These are phyloP conservation scores for Globisporangium rhizosaccharum DNA, from an alignment of 352 stramenopile species.

Conservation along the genomic window DNA sequence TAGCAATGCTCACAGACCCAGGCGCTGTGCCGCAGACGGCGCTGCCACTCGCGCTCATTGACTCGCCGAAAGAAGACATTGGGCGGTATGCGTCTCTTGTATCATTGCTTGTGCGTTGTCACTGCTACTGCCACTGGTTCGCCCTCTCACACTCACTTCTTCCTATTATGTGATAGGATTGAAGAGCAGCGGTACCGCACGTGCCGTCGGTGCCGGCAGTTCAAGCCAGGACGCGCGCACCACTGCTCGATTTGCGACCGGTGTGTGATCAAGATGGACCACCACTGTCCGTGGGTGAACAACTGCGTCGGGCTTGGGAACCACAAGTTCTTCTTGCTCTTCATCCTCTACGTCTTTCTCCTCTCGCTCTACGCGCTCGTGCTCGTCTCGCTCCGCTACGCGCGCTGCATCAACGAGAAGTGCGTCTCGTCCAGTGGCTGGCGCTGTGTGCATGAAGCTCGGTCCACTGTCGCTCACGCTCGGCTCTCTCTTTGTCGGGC, in stretches of 20 bases:
- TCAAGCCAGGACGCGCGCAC: constrained; percentile 95
- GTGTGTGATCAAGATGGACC: constrained; percentile 98
- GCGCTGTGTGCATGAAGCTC: neutral
- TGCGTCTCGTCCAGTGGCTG: constrained; percentile 21
- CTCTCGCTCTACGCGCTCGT: constrained; percentile 92
- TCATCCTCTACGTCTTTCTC: constrained; percentile 92
- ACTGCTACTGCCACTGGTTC: neutral
- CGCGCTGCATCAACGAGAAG: constrained; percentile 80
- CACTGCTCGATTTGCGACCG: constrained; percentile 95
- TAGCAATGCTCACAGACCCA: constrained; percentile 97
- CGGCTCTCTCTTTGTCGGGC: neutral
- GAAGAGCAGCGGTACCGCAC: constrained; percentile 83
- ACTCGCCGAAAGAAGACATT: constrained; percentile 76
- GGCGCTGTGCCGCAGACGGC: constrained; percentile 95
- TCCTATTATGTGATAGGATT: constrained; percentile 25
- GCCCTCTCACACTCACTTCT: neutral
- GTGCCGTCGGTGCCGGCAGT: constrained; percentile 91
- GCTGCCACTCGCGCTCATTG: constrained; percentile 71
- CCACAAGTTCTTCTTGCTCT: constrained; percentile 95
- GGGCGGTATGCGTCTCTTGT: constrained; percentile 24
- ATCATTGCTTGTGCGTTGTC: neutral
- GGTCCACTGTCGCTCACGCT: neutral
- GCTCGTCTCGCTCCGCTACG: constrained; percentile 91
- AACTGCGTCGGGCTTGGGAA: constrained; percentile 99
- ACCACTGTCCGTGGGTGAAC: constrained; percentile 99